Evolutionary conservation across 2,329 filamentous ascomycete genomes (phyloP), one percentile per base, ranked within the genome.

Genomic region (Exophiala calicioides): DNA sequence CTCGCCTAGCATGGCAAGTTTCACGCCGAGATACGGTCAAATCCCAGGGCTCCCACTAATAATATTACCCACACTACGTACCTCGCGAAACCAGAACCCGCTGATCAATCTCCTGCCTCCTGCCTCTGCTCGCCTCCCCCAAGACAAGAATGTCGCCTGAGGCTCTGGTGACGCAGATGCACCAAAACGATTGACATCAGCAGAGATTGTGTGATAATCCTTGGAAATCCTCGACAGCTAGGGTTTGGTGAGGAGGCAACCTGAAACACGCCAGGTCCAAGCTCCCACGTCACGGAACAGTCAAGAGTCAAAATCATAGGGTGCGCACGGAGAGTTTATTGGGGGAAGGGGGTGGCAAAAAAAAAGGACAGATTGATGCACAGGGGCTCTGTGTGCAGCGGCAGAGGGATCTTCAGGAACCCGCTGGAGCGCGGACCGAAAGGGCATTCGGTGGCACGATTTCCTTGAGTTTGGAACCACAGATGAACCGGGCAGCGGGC

Each of bases 341-440:
- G n/a, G n/a, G n/a, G n/a, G n/a, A n/a, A n/a, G 48, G 49, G 40
- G 50, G 50, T 52, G 50, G 50, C 50, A 45, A 47, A 47, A 43
- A 24, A 13, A 32, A 16, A 8, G n/a, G 6, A 27, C 36, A 31
- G 8, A 15, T 27, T 26, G 50, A 42, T 46, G 35, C 34, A 35
- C 12, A 31, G 48, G 35, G 38, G 45, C n/a, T n/a, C n/a, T n/a
- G n/a, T n/a, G n/a, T n/a, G n/a, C n/a, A n/a, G 24, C 34, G 24
- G 31, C 29, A 50, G 20, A 37, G 37, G 34, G 50, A 53, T 53
- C 50, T 50, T 50, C 50, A 53, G 45, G 50, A 53, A 53, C 50
- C 41, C 45, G 50, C 27, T 35, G 21, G 23, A 30, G 27, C 18
- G 16, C 37, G 21, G 15, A 19, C 24, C 35, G 13, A 8, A 35